These are phyloP conservation scores for Kodamaea neixiangensis DNA, from an alignment of 805 yeast species.

Conservation along the genomic window DNA sequence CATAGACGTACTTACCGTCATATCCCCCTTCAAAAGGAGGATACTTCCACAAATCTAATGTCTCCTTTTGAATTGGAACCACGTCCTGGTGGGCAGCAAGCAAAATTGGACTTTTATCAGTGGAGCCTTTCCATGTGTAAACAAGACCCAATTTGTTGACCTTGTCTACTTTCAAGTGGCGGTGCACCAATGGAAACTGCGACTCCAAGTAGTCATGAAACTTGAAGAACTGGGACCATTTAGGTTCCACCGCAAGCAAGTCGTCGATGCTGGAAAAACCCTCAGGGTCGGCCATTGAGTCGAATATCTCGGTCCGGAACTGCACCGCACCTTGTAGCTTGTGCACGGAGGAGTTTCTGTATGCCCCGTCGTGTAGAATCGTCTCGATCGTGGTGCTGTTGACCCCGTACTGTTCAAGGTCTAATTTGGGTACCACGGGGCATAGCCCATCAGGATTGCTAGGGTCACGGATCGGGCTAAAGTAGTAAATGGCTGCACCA, in stretches of 20 bases:
- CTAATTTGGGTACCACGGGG: conserved; percentile 35
- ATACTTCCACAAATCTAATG: conserved; percentile 38
- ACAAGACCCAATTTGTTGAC: conserved; percentile 40
- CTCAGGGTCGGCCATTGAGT: conserved; percentile 32
- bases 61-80: conserved; percentile 42
- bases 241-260: conserved; percentile 22
- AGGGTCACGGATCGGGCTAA: neutral
- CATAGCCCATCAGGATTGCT: conserved; percentile 35
- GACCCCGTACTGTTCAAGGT: conserved; percentile 25
- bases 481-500: neutral
- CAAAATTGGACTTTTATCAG: conserved; percentile 35
- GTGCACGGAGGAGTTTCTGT: conserved; percentile 22
- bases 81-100: conserved; percentile 45
- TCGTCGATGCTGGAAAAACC: conserved; percentile 25
- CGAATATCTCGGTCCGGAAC: conserved; percentile 35
- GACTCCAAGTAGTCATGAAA: conserved; percentile 33
- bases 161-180: conserved; percentile 32
- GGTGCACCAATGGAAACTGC: conserved; percentile 36
- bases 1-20: conserved; percentile 34
- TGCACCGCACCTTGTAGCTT: conserved; percentile 30
- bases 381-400: conserved; percentile 20
- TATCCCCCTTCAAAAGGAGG: conserved; percentile 40
- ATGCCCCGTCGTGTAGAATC: conserved; percentile 29
- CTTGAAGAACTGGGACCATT: conserved; percentile 19
- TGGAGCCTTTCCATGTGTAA: conserved; percentile 39